Percentiles rank a stretch among this genome's conserved stretches.
Evolutionary conservation across 805 yeast species (phyloP).

Genomic region (Saccharomycopsis guyanensis): DNA sequence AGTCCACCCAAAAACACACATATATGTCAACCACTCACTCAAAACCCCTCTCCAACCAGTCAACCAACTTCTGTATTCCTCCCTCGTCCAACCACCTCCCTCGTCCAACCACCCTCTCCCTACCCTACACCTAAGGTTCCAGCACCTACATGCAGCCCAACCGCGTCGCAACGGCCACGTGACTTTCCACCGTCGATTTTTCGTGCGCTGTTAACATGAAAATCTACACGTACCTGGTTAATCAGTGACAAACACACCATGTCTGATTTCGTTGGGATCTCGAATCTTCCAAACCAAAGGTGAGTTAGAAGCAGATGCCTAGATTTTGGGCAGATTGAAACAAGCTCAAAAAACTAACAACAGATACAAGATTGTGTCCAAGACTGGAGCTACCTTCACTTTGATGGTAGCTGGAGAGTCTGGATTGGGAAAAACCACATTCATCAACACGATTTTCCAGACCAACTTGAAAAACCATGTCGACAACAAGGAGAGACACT

Average conservation of each 20-base stretch:
- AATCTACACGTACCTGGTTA: not conserved
- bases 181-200: not conserved
- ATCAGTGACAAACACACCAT: not conserved
- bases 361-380: conserved; percentile 67
- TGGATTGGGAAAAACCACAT: conserved; percentile 90
- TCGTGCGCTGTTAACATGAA: not conserved
- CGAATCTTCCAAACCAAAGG: conserved; percentile 71
- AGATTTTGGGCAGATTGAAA: not conserved
- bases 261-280: conserved; percentile 51
- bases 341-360: conserved; percentile 8
- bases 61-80: no score
- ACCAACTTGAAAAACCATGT: conserved; percentile 54
- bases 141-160: no score
- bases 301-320: conserved; percentile 27
- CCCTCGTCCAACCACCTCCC: no score
- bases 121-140: no score
- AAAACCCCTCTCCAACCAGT: no score
- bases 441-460: conserved; percentile 78
- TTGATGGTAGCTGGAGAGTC: conserved; percentile 87
- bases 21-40: no score
- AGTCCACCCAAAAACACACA: no score
- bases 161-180: not conserved
- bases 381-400: conserved; percentile 69
- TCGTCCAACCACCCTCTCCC: no score
- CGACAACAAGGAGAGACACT: conserved; percentile 33